Percentiles rank a stretch among this genome's conserved stretches.
Conservation (phyloP, 2,329 filamentous ascomycete species). For the Pestalotiopsis sp. region DNA sequence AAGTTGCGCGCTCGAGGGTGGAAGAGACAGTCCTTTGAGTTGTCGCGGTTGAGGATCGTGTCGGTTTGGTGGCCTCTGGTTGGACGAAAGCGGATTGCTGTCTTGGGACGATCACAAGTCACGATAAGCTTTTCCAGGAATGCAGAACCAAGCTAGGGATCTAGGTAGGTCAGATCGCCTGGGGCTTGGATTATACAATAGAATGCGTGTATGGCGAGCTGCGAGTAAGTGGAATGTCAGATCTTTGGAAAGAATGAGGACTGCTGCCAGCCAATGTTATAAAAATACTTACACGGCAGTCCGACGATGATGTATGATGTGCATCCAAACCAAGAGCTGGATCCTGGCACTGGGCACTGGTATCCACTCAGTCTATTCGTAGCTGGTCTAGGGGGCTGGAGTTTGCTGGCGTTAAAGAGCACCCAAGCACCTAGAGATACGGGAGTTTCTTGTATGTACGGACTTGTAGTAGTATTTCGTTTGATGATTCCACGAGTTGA, state of each 20-base stretch:
- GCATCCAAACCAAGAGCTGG: not conserved
- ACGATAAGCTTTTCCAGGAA: not conserved
- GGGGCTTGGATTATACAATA: not conserved
- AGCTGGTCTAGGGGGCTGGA: not conserved
- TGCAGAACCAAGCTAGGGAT: not conserved
- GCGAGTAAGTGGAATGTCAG: not conserved
- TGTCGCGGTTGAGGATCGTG: constrained; percentile 31
- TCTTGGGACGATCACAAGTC: constrained; percentile 1
- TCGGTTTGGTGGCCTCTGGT: constrained; percentile 30
- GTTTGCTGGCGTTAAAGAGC: not conserved
- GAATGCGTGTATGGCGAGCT: not conserved
- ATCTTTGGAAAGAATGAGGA: not conserved
- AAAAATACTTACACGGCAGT: not conserved
- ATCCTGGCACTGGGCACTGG: not conserved
- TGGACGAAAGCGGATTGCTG: constrained; percentile 26
- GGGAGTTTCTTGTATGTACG: too few relatives aligned
- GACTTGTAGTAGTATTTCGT: too few relatives aligned
- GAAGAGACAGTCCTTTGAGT: constrained; percentile 26
- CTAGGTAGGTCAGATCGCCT: not conserved
- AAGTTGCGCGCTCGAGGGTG: constrained; percentile 15
- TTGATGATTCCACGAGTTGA: too few relatives aligned
- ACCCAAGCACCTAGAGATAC: too few relatives aligned
- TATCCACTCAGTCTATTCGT: not conserved
- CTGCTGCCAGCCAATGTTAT: not conserved
- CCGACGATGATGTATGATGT: not conserved